phyloP scores from a whole-genome alignment of 2,329 filamentous ascomycete genomes.

The Fusarium pseudocircinatum region DNA sequence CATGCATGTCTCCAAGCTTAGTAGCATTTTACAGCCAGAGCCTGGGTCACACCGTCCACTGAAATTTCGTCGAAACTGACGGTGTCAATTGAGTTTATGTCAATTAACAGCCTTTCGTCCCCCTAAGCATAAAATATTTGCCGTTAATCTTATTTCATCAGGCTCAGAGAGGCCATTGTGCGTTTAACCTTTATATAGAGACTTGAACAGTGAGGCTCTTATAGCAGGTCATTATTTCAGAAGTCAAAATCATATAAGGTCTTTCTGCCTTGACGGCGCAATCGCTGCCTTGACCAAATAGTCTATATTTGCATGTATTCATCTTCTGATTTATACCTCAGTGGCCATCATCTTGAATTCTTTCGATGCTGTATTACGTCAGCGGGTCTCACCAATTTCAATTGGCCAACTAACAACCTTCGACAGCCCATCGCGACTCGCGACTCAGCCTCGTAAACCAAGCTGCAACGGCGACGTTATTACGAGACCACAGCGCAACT shows the following conservation, averaged over 20 bases:
- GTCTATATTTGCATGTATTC: not conserved
- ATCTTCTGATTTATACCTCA: not conserved
- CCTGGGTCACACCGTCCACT: not conserved
- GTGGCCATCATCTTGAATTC: not conserved
- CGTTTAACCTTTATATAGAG: not conserved
- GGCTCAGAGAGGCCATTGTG: no score
- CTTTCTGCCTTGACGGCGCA: not conserved
- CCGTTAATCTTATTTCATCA: not conserved
- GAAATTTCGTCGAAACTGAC: not conserved
- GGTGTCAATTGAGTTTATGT: not conserved
- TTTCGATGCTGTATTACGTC: constrained; percentile 34
- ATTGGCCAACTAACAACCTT: constrained; percentile 35
- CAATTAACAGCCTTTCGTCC: not conserved
- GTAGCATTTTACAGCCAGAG: no score
- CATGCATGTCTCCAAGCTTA: not conserved
- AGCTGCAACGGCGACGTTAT: constrained; percentile 1
- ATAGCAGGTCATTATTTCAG: not conserved
- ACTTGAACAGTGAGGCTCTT: not conserved
- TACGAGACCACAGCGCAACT: constrained; percentile 2
- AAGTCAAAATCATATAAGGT: not conserved
- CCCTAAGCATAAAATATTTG: not conserved
- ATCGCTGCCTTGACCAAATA: not conserved
- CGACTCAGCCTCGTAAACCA: constrained; percentile 40
- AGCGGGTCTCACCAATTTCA: constrained; percentile 17
- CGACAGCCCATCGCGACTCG: constrained; percentile 30